Conservation (phyloP, 2,329 filamentous ascomycete genomes). For the Aureobasidium sp. region DNA sequence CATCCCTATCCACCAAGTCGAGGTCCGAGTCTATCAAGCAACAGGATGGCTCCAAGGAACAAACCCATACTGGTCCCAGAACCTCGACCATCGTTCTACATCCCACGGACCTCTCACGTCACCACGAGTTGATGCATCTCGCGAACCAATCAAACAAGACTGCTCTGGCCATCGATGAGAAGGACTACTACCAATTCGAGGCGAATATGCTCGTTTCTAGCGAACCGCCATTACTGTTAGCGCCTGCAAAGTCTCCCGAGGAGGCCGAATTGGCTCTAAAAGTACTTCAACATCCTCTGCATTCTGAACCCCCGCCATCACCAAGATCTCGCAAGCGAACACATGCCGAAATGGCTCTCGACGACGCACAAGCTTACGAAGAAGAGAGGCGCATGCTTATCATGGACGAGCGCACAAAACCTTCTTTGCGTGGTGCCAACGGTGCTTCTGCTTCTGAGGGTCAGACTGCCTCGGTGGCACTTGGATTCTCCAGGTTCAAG, state of each 20-base stretch:
- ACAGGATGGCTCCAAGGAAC: constrained; percentile 17
- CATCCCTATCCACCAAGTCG: constrained; percentile 38
- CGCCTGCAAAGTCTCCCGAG: constrained; percentile 62
- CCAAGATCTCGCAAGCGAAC: constrained; percentile 91
- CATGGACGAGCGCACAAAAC: constrained; percentile 72
- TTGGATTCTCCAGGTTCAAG: constrained; percentile 90
- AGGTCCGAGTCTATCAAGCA: constrained; percentile 41
- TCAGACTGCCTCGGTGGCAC: constrained; percentile 62
- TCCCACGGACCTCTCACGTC: constrained; percentile 68
- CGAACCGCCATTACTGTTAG: constrained; percentile 66
- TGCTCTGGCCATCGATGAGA: constrained; percentile 56
- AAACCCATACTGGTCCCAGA: constrained; percentile 42
- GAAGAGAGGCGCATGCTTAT: constrained; percentile 89
- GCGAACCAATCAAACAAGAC: constrained; percentile 57
- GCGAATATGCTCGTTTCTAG: constrained; percentile 67
- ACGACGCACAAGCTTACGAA: constrained; percentile 84
- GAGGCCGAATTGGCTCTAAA: constrained; percentile 68
- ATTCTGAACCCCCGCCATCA: constrained; percentile 67
- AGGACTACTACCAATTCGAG: constrained; percentile 67
- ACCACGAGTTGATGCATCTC: constrained; percentile 70
- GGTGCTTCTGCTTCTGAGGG: constrained; percentile 65
- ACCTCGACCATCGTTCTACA: constrained; percentile 75
- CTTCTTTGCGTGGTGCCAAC: constrained; percentile 48
- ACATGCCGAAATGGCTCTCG: constrained; percentile 86
- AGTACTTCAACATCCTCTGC: constrained; percentile 65